Conservation (phyloP, 305 asterid genomes). For the Rubia occidens region DNA sequence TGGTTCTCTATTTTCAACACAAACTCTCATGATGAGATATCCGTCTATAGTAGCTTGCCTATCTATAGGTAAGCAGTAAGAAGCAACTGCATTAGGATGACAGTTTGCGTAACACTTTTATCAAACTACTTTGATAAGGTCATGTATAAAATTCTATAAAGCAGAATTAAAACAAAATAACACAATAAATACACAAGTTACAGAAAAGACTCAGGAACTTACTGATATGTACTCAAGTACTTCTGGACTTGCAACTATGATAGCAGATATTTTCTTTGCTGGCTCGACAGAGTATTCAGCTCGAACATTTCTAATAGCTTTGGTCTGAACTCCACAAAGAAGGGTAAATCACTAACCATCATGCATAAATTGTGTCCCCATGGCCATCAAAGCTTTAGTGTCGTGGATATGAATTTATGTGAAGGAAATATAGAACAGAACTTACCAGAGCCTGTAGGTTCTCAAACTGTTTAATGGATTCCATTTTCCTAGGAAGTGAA, state of each 20-base stretch:
- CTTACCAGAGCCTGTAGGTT: conserved; percentile 86
- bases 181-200: neutral
- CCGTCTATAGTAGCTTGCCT: neutral
- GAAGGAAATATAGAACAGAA: conserved; percentile 1
- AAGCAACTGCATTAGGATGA: neutral
- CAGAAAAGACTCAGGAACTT: conserved; percentile 27
- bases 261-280: conserved; percentile 76
- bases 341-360: neutral
- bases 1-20: neutral
- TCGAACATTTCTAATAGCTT: conserved; percentile 89
- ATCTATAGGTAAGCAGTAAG: neutral
- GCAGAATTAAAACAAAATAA: neutral
- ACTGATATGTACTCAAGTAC: conserved; percentile 75
- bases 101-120: neutral
- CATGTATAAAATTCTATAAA: neutral
- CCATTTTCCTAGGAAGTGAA: conserved; percentile 67
- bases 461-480: conserved; percentile 68
- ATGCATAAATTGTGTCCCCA: neutral
- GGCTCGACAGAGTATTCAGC: conserved; percentile 98
- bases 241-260: conserved; percentile 73
- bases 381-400: neutral
- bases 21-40: neutral
- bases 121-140: neutral
- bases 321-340: conserved; percentile 37
- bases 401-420: neutral